Conservation (phyloP, 1,284 basidiomycete species). For the Ceratobasidium sp. region DNA sequence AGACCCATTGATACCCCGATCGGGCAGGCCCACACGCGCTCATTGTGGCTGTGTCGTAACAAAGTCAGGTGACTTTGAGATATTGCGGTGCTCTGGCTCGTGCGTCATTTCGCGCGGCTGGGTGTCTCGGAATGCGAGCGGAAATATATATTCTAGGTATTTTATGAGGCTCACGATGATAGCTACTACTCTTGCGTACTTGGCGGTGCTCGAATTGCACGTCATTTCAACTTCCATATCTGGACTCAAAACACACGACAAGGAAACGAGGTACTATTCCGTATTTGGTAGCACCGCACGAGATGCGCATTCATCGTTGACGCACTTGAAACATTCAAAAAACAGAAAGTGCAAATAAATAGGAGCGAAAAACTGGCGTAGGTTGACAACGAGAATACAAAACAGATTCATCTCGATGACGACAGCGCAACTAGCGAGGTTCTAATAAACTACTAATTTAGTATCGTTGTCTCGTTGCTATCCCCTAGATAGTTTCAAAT, state of each 20-base stretch:
- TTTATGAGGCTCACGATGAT: background rate
- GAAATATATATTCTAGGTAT: background rate
- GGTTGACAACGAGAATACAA: too few relatives aligned
- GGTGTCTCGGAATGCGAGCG: background rate
- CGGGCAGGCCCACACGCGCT: constrained; percentile 10
- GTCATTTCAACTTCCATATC: constrained; percentile 20
- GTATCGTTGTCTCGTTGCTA: too few relatives aligned
- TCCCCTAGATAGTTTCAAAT: too few relatives aligned
- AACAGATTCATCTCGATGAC: too few relatives aligned
- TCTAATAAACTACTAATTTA: too few relatives aligned
- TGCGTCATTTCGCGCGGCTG: background rate
- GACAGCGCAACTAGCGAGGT: too few relatives aligned
- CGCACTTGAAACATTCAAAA: too few relatives aligned
- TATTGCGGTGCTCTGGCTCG: background rate
- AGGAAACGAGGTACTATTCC: background rate
- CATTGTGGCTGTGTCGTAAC: constrained; percentile 17
- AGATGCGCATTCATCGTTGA: too few relatives aligned
- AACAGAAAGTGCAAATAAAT: too few relatives aligned
- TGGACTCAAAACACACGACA: background rate
- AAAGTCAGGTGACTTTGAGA: constrained; percentile 21
- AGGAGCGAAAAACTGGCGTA: too few relatives aligned
- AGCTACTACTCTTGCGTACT: background rate
- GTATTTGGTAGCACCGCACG: background rate
- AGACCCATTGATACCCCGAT: constrained; percentile 20
- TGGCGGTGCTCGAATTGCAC: background rate